Base-by-base conservation (phyloP, 2,329 filamentous ascomycete genomes). In the Lizonia empirigonia region DNA sequence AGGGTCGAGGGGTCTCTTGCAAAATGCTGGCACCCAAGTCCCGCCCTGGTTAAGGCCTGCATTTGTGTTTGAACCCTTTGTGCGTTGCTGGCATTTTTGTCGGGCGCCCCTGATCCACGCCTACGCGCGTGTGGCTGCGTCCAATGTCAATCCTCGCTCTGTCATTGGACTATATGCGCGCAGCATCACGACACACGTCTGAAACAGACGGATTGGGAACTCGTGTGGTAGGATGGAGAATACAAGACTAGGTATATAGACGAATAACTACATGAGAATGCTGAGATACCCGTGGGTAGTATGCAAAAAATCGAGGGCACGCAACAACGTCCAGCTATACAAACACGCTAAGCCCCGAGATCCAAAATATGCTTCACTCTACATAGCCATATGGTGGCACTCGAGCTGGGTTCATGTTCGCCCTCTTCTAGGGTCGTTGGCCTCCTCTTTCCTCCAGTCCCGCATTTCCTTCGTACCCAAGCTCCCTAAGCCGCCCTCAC, bases 391-490 rank as follows among this genome's bases (percentile, higher is more conserved):
- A 20, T 30, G n/a, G 32, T 9, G 10, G 19, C 34, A 38, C 20
- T 29, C n/a, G 9, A 27, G 8, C 39, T 24, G 38, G 26, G 22
- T 40, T 53, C 36, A 66, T 73, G 85, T 85, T 54, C 86, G 83
- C 59, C 87, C 82, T 55, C 87, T 81, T 67, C 92, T 83, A 35
- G 92, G 92, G 78, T 96, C 89, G 58, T 84, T 78, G 5, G 93
- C 91, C 72, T 97, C 91, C 40, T 85, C 80, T 67, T 83, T 85
- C 72, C 91, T 85, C 75, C 87, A 92, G 62, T 96, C 91, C 54
- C 94, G 83, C 70, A 92, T 85, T 80, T 97, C 93, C 77, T 91
- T 96, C 4, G 93, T 97, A 2, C 91, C 90, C 71, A 97, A 72
- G 67, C 91, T 94, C 2, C 93, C 93, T 53, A 93, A 73, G 0